Conservation (phyloP, 495 filamentous ascomycete genomes). For the Penicillium salamii region DNA sequence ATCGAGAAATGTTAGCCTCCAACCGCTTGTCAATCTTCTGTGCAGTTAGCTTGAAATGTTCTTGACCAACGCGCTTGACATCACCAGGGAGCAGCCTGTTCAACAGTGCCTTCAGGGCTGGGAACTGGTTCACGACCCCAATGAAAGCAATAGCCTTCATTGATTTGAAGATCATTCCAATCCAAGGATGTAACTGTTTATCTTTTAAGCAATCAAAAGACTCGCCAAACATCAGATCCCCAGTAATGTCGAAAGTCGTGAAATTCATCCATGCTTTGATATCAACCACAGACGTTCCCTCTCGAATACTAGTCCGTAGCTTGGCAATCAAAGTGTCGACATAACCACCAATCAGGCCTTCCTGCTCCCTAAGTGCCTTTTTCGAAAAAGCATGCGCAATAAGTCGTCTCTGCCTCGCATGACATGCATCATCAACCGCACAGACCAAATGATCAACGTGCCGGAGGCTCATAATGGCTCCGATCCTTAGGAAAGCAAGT, state of each 20-base stretch:
- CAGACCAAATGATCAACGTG: constrained; percentile 17
- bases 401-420: constrained; percentile 37
- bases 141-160: constrained; percentile 25
- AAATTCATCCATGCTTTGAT: constrained; percentile 33
- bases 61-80: constrained; percentile 9
- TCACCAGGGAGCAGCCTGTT: constrained; percentile 10
- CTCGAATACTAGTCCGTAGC: constrained; percentile 6
- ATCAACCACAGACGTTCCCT: constrained; percentile 9
- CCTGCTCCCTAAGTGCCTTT: constrained; percentile 39
- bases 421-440: constrained; percentile 19
- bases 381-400: constrained; percentile 49
- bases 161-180: constrained; percentile 33
- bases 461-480: constrained; percentile 18
- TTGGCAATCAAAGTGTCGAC: constrained; percentile 39
- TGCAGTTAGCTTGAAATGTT: constrained; percentile 26
- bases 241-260: constrained; percentile 49
- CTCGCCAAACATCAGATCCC: constrained; percentile 49
- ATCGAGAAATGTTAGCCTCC: constrained; percentile 11
- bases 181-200: constrained; percentile 46
- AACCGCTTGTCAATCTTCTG: constrained; percentile 20
- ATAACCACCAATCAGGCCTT: constrained; percentile 33
- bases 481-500: constrained; percentile 24
- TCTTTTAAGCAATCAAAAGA: constrained; percentile 47
- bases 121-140: constrained; percentile 29
- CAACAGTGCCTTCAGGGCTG: constrained; percentile 17